phyloP scores from a whole-genome alignment of 2,329 filamentous ascomycete genomes.

The Botrytis cinerea region DNA sequence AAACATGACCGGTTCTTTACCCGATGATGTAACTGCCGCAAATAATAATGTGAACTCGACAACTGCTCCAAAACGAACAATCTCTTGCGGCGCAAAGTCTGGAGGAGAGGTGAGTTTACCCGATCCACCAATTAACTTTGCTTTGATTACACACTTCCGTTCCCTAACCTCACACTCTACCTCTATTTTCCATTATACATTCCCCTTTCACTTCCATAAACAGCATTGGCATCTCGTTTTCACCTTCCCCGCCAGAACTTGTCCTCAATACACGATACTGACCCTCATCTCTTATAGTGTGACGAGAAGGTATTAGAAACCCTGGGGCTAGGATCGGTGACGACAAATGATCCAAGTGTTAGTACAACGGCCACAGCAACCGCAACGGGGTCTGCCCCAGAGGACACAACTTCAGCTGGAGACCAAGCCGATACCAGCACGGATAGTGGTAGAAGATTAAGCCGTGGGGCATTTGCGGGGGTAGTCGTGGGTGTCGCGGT shows the following conservation, averaged over 20 bases:
- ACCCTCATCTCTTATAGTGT: background rate
- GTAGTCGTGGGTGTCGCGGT: background rate
- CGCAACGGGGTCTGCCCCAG: background rate
- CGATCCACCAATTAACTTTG: background rate
- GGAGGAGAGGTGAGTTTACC: background rate
- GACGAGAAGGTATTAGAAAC: conserved; percentile 1
- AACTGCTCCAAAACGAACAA: background rate
- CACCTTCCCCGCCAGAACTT: background rate
- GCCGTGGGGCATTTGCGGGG: background rate
- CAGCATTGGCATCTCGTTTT: background rate
- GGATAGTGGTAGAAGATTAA: background rate
- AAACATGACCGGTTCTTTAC: conserved; percentile 14
- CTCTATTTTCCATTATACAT: background rate
- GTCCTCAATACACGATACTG: background rate
- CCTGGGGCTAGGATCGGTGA: background rate
- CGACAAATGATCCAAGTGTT: background rate
- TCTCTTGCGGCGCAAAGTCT: conserved; percentile 16
- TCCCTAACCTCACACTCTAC: background rate
- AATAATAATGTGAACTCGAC: conserved; percentile 10
- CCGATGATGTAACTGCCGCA: conserved; percentile 6
- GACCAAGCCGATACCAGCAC: background rate
- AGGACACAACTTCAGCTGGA: background rate
- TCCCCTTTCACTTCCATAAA: background rate
- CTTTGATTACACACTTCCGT: background rate
- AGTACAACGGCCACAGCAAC: background rate